Percentiles rank a stretch among this genome's conserved stretches.
Evolutionary conservation across 768 basidiomycete species (phyloP).

Genomic region (Agrocybe pediades): DNA sequence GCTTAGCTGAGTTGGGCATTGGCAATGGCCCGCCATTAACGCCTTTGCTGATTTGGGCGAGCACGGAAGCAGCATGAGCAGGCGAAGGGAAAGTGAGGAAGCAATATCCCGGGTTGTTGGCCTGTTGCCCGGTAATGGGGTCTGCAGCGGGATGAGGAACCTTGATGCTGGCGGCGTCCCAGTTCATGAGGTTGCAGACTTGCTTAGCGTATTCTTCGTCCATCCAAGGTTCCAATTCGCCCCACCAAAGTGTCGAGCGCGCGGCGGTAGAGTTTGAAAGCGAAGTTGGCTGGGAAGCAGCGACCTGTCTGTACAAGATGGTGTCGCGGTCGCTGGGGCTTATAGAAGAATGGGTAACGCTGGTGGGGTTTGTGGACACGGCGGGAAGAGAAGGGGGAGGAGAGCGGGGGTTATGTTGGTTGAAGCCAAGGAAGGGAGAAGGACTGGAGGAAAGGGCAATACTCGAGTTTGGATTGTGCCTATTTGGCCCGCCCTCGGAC

Average conservation of each 20-base stretch:
- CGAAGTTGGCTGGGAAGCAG: slow-evolving; percentile 18
- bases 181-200: slow-evolving; percentile 84
- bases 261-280: slow-evolving; percentile 29
- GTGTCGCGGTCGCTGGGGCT: slow-evolving; percentile 34
- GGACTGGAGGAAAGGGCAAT: slow-evolving; percentile 26
- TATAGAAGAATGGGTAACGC: slow-evolving; percentile 25
- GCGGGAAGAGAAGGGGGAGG: slow-evolving; percentile 32
- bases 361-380: slow-evolving; percentile 17
- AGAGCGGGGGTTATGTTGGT: slow-evolving; percentile 40
- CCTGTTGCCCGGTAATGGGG: slow-evolving; percentile 57
- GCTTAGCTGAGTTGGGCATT: slow-evolving; percentile 87
- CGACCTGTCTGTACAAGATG: slow-evolving; percentile 26
- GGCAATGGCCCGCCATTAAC: slow-evolving; percentile 39
- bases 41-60: slow-evolving; percentile 61
- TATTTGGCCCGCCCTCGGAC: slow-evolving; percentile 40
- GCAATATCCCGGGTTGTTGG: slow-evolving; percentile 87
- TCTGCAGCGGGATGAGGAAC: slow-evolving; percentile 67
- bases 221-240: slow-evolving; percentile 95
- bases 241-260: slow-evolving; percentile 79
- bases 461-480: slow-evolving; percentile 37
- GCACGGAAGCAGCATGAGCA: slow-evolving; percentile 67
- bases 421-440: slow-evolving; percentile 45
- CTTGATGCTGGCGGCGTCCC: slow-evolving; percentile 77
- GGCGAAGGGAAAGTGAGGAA: slow-evolving; percentile 84
- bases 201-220: slow-evolving; percentile 93